Base-by-base conservation (phyloP, 257 asterid genomes). In the Echium plantagineum region DNA sequence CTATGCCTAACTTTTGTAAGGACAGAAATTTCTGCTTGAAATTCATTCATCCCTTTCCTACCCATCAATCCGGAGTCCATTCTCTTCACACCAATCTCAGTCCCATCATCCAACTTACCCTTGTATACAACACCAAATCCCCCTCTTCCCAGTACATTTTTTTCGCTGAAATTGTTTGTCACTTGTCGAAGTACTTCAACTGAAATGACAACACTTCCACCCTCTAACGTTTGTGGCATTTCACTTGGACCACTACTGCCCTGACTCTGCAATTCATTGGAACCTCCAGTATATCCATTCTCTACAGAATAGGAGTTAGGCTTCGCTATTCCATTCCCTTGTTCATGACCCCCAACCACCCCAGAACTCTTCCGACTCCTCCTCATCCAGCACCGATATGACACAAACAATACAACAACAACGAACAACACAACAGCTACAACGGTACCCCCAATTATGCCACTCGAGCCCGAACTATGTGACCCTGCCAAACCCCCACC, bases 1-100 rank as follows among this genome's bases (percentile, higher is more conserved):
- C 83, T 71, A 71, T 91, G 98, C 53, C 86, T 77, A 19, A 91
- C 96, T 38, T 78, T 82, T 6, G 89, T 79, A 6, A 91, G 93
- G 15, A 91, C 98, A 63, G 81, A 95, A 1, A 88, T 88, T 67
- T 91, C 98, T 4, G 98, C 94, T 73, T 67, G 81, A 56, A 88
- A 91, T 72, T 91, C 98, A 10, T 58, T 31, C 5, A 75, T 58
- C 6, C 98, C 94, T 35, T 85, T 84, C 31, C 58, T 68, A 38
- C 71, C 78, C 5, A 78, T 35, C n/a, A 52, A 3, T 30, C 77
- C 71, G 5, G 87, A 70, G 61, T 81, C 94, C 94, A 89, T 89
- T 61, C 98, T 79, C 66, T 93, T 93, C 60, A 93, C 98, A 8
- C 97, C 98, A 55, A 93, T 83, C 51, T 15, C 24, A 3, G 94